A percentile compares a stretch with the other conserved stretches of the same genome.
Conservation (phyloP, 345 rosid genomes). For the Eutrema japonicum region DNA sequence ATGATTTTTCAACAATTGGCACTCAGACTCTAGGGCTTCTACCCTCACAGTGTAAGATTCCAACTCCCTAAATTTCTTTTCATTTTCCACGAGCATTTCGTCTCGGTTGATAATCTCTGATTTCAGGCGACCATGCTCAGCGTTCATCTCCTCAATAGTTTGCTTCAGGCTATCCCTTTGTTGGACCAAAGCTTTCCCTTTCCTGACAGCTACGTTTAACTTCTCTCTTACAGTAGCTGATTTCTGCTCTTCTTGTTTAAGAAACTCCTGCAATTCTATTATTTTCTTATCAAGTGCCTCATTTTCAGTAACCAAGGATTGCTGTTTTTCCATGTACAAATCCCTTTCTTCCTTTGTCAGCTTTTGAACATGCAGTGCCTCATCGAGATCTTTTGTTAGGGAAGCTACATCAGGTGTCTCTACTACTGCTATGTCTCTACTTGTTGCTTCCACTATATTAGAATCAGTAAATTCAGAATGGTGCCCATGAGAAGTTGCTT, state of each 20-base stretch:
- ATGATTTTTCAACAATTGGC: constrained; percentile 56
- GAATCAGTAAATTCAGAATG: constrained; percentile 41
- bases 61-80: constrained; percentile 62
- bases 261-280: constrained; percentile 65
- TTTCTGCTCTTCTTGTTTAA: constrained; percentile 85
- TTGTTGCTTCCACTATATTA: constrained; percentile 44
- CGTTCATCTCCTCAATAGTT: constrained; percentile 67
- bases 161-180: constrained; percentile 81
- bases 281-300: constrained; percentile 62
- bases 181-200: constrained; percentile 94
- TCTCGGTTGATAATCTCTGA: constrained; percentile 64
- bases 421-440: constrained; percentile 48
- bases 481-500: constrained; percentile 36
- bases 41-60: constrained; percentile 56
- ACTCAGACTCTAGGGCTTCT: constrained; percentile 68
- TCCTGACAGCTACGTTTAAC: constrained; percentile 89
- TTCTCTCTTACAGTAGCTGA: constrained; percentile 80
- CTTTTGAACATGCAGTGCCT: constrained; percentile 56
- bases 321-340: constrained; percentile 58
- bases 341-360: constrained; percentile 75
- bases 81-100: constrained; percentile 57
- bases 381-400: constrained; percentile 73
- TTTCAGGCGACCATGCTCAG: constrained; percentile 65
- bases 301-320: constrained; percentile 60
- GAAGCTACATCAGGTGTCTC: constrained; percentile 48